These are phyloP conservation scores for Paramecium tetraurelia DNA, from an alignment of 73 alveolate genomes.

Conservation along the genomic window DNA sequence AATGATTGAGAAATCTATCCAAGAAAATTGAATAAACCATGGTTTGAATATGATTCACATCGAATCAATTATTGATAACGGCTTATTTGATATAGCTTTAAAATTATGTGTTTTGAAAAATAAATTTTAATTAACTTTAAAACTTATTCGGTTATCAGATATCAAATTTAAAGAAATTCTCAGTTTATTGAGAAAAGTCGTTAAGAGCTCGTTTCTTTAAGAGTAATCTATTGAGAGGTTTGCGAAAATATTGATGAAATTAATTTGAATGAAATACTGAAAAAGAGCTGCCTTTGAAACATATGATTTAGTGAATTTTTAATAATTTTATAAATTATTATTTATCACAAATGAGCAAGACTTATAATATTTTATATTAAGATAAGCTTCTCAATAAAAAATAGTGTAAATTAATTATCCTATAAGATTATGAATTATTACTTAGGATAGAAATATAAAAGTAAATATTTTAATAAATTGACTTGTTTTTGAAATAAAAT, in stretches of 20 bases:
- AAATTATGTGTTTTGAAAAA: slow-evolving; percentile 52
- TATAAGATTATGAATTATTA: not conserved
- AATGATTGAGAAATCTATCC: slow-evolving; percentile 30
- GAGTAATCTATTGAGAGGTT: slow-evolving; percentile 55
- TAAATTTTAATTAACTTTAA: slow-evolving; percentile 73
- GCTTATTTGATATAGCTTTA: slow-evolving; percentile 56
- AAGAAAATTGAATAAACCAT: not conserved
- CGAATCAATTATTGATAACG: slow-evolving; percentile 52
- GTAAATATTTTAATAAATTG: too few species aligned
- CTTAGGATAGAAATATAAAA: not conserved
- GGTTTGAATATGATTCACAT: slow-evolving; percentile 60
- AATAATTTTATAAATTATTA: slow-evolving; percentile 73
- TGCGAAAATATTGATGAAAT: slow-evolving; percentile 68
- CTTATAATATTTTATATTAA: not conserved
- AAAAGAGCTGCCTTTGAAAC: slow-evolving; percentile 65
- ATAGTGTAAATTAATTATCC: too few species aligned
- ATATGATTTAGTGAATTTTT: slow-evolving; percentile 73
- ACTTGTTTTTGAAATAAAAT: not conserved
- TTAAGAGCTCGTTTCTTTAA: slow-evolving; percentile 57
- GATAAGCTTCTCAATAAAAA: not conserved
- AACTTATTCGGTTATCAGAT: slow-evolving; percentile 56
- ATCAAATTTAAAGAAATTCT: slow-evolving; percentile 59
- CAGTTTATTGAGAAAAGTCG: slow-evolving; percentile 68
- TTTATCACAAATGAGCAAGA: not conserved
- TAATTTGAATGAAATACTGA: slow-evolving; percentile 66